phyloP scores from a whole-genome alignment of 768 basidiomycete genomes.

The Termitomyces heimii region DNA sequence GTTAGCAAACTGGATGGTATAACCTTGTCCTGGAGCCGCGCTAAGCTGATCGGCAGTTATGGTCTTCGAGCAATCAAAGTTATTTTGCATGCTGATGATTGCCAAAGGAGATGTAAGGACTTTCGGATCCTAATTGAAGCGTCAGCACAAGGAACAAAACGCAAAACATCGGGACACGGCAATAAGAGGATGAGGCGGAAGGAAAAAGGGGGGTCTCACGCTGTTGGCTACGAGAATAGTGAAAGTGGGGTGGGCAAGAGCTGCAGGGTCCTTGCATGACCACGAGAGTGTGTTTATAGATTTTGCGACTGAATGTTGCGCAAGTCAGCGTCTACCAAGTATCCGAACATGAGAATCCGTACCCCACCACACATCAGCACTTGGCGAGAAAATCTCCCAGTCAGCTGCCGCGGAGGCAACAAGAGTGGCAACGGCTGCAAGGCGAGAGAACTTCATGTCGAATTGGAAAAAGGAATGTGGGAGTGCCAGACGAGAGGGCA shows the following conservation, averaged over 20 bases:
- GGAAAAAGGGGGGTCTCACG: slow-evolving; percentile 5
- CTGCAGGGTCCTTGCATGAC: slow-evolving; percentile 41
- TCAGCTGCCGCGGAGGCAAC: slow-evolving; percentile 31
- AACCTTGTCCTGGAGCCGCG: slow-evolving; percentile 38
- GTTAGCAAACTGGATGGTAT: slow-evolving; percentile 46
- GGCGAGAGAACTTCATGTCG: slow-evolving; percentile 17
- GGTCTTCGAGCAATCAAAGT: slow-evolving; percentile 53
- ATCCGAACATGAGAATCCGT: slow-evolving; percentile 16
- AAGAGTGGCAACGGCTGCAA: slow-evolving; percentile 31
- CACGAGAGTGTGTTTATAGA: slow-evolving; percentile 55
- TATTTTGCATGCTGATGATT: slow-evolving; percentile 44
- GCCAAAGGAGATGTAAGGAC: slow-evolving; percentile 36
- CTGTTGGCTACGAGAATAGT: slow-evolving; percentile 48
- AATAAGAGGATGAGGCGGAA: neutral
- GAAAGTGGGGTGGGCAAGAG: slow-evolving; percentile 25
- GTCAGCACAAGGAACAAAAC: neutral
- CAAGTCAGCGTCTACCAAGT: neutral
- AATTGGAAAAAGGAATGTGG: slow-evolving; percentile 10
- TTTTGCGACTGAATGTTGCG: slow-evolving; percentile 39
- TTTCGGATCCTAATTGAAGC: slow-evolving; percentile 19
- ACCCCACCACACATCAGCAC: slow-evolving; percentile 57
- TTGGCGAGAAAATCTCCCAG: slow-evolving; percentile 40
- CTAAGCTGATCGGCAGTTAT: slow-evolving; percentile 41
- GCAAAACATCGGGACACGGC: neutral
- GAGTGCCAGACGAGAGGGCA: neutral